Base-by-base conservation (phyloP, 2,329 filamentous ascomycete genomes). In the Penicillium griseofulvum region DNA sequence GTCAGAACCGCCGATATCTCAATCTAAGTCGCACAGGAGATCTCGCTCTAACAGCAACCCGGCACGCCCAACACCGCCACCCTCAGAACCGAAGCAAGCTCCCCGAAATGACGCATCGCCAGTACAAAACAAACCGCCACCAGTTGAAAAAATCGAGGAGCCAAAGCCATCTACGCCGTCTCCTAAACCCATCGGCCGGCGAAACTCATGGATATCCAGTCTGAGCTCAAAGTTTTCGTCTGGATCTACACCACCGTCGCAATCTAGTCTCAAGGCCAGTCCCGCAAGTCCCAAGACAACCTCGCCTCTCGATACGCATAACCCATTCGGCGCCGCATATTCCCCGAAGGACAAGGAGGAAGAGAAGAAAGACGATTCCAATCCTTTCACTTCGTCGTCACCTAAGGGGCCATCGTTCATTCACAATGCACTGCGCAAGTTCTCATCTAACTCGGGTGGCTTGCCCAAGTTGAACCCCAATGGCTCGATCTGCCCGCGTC, bases 181-280 rank as follows among this genome's bases (percentile, higher is more conserved):
- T 5, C 66, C 65, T 8, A 70, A 68, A 65, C 59, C 68, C 7
- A 64, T 74, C 12, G 61, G 63, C 50, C 83, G 91, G 61, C 77
- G 85, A 52, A 87, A 86, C 59, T 96, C 92, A 14, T 99, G 94
- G 94, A 92, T 97, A 68, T 90, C 90, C 54, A 96, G 86, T 68
- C 85, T 97, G 63, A 95, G 91, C 61, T 93, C 90, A 62, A 97
- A 96, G 71, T 96, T 97, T 76, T 91, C 89, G 3, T 86, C 85
- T 31, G 72, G 72, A 4, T 69, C 73, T 11, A 74, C 74, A 3
- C 71, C 74, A n/a, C 73, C 74, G 5, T 71, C 74, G 24, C 72
- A 71, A 55, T 67, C 65, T 12, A 67, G 57, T 55, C 47, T 68
- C 19, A 75, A 71, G 56, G 66, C 68, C n/a, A 60, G 58, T 38